These are phyloP conservation scores for Phyllachora maydis DNA, from an alignment of 2,329 filamentous ascomycete genomes.

Conservation along the genomic window DNA sequence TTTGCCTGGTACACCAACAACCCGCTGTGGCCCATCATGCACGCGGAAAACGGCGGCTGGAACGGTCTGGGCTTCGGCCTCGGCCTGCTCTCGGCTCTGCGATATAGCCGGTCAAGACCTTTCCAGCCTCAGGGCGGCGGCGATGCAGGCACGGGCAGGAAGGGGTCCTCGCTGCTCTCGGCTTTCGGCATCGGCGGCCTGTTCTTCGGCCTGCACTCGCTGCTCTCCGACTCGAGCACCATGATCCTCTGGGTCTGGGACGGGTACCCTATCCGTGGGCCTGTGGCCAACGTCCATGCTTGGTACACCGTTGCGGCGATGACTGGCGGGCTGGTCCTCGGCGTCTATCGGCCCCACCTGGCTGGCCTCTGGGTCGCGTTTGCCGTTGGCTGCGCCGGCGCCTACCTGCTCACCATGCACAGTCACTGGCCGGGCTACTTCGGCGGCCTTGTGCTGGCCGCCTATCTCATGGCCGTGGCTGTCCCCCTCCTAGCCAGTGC, in stretches of 20 bases:
- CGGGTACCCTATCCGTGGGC: slow-evolving; percentile 77
- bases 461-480: slow-evolving; percentile 66
- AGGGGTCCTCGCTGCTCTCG: slow-evolving; percentile 49
- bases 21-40: slow-evolving; percentile 89
- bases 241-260: slow-evolving; percentile 99
- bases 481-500: slow-evolving; percentile 58
- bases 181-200: slow-evolving; percentile 65
- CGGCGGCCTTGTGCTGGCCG: slow-evolving; percentile 53
- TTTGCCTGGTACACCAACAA: slow-evolving; percentile 92
- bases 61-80: slow-evolving; percentile 67
- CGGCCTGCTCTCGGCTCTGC: slow-evolving; percentile 53
- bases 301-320: slow-evolving; percentile 73
- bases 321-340: slow-evolving; percentile 58
- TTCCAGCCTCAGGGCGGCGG: slow-evolving; percentile 19
- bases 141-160: slow-evolving; percentile 22
- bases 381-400: slow-evolving; percentile 58
- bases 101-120: slow-evolving; percentile 51
- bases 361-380: slow-evolving; percentile 64
- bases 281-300: slow-evolving; percentile 75
- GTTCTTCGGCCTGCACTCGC: slow-evolving; percentile 75
- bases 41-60: slow-evolving; percentile 75
- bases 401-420: slow-evolving; percentile 55
- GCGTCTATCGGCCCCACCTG: slow-evolving; percentile 51
- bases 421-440: slow-evolving; percentile 80
- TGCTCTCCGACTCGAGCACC: slow-evolving; percentile 91